Evolutionary conservation across 2,329 filamentous ascomycete genomes (phyloP), one percentile per base, ranked within the genome.

Genomic region (Elsinoe australis): DNA sequence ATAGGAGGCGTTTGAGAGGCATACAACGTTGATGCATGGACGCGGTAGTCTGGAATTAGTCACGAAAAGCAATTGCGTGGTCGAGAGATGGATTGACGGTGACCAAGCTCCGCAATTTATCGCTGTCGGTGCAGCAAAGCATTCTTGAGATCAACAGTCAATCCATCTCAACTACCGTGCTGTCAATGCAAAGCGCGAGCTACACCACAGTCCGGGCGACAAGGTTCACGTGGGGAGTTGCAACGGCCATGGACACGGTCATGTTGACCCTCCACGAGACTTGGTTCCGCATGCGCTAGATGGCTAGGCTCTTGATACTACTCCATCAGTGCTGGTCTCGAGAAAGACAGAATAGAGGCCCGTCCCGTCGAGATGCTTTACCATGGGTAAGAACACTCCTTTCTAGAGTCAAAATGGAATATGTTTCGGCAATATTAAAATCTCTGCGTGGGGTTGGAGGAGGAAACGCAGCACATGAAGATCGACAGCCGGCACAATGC

Each of bases 261-360:
- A 41, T 28, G 36, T 41, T 24, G 19, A 41, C 36, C 36, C 36
- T 41, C 39, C 39, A 44, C 26, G 14, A 44, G 39, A 44, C 39
- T 19, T 28, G 36, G 14, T 41, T 26, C 36, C 21, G 36, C 36
- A 28, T 26, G 36, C 36, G 15, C 39, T 32, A 44, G 15, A 28
- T 21, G 39, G 26, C 39, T 44, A 44, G 39, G 28, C n/a, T n/a
- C n/a, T n/a, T n/a, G n/a, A n/a, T n/a, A n/a, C n/a, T n/a, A n/a
- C n/a, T 44, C 21, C 39, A 28, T 44, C 39, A 31, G 14, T 44
- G 39, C 24, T 32, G 10, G 24, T 21, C 36, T 14, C 12, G 26
- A 29, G 6, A 18, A 17, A 18, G 14, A 14, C 32, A 35, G 19
- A 35, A 18, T 17, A 35, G 7, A 35, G 32, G 14, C 32, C 8